Evolutionary conservation across 2,329 filamentous ascomycete genomes (phyloP), one percentile per base, ranked within the genome.

Genomic region (Claviceps pazoutovae): DNA sequence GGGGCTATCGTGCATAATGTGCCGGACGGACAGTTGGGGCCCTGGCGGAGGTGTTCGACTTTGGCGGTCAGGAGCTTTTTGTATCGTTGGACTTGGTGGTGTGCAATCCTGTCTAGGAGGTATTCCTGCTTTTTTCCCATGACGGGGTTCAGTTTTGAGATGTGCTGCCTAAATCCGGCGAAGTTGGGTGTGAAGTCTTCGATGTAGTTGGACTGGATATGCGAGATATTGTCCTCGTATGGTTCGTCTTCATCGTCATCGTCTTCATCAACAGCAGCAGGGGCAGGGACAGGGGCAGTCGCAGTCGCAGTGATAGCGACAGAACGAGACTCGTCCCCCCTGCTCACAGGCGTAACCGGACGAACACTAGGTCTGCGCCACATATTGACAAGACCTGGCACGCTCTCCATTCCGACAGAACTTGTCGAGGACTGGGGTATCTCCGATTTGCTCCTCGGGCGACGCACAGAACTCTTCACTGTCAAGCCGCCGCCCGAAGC

Each of bases 21-120:
- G 3, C 75, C 77, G 39, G 80, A 82, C 11, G 74, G 60, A 62
- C 88, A 94, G 17, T 69, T 76, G 26, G 72, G 71, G 1, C 84
- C 78, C 2, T 75, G 72, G 46, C 76, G 74, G 1, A 82, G 70
- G 61, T 95, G 89, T 59, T 84, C 84, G 52, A 87, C 74, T 61
- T 81, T 84, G 55, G 75, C 71, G 39, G 80, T 82, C 34, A 91
- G 72, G 16, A 96, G 71, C 30, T 79, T 78, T 65, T 90, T 93
- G 67, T 90, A 95, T 51, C 89, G 80, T 54, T 81, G 73, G 46
- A 84, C 72, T 64, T 95, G 88, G 61, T 95, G 88, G 57, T 87
- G 79, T 0, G 86, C 86, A 58, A 95, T 85, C 46, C 89, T 82
- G 34, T 93, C 85, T 14, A 91, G 78, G 56, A 96, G 73, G 65